Evolutionary conservation across 2,329 filamentous ascomycete genomes (phyloP), one percentile per base, ranked within the genome.

Genomic region (Lasiodiplodia gonubiensis): DNA sequence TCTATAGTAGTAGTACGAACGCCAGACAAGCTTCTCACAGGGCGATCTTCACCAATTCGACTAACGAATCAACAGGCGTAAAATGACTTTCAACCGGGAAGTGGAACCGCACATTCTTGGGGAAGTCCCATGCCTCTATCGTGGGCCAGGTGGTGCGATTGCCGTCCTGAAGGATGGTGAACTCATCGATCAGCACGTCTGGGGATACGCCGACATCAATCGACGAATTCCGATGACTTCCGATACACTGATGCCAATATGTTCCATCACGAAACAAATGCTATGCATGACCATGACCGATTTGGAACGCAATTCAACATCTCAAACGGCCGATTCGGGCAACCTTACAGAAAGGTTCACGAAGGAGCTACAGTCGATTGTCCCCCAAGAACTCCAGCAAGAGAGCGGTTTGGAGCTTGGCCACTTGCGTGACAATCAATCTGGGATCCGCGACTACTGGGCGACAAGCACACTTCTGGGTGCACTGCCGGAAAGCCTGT

Each of bases 201-300:
- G 81, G 80, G 82, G 82, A 42, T 83, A 78, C 63, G 80, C 81
- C 23, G 75, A 83, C 71, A 66, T 83, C 23, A 74, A 80, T n/a
- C 59, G 70, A 10, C 75, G 77, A 5, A 76, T 79, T 25, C 76
- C 74, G 5, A 74, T 84, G 69, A 76, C 74, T 0, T 51, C 76
- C 4, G 67, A 77, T 4, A 82, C 76, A 1, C 73, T 75, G 11
- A 69, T 83, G 23, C 81, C 81, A 12, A 83, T 84, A 67, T 84
- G 82, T 70, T 83, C 81, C 6, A 83, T 83, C 68, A 78, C 80
- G 2, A 84, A 84, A 70, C 82, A 84, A 64, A 80, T 82, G 72
- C 71, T 81, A 2, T 82, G 80, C 64, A 73, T 78, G 5, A 68
- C 79, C 4, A 67, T 82, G 57, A 70, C 75, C 4, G 77, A 78